A percentile compares a stretch with the other conserved stretches of the same genome.
These are phyloP conservation scores for Parascedosporium putredinis DNA, from an alignment of 2,329 filamentous ascomycete genomes.

Conservation along the genomic window DNA sequence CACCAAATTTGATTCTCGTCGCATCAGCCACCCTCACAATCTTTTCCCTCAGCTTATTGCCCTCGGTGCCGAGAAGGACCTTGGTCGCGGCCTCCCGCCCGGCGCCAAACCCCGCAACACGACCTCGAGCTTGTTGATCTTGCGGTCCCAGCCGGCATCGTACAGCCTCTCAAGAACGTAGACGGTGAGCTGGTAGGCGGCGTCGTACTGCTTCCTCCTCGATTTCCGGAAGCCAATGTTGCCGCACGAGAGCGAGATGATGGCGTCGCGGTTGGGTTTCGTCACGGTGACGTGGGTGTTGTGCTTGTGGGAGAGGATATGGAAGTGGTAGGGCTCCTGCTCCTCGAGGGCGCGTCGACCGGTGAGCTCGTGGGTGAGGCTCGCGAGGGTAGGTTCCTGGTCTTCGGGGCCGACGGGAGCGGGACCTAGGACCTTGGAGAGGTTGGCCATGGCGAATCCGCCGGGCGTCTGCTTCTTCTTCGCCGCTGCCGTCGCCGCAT, in stretches of 20 bases:
- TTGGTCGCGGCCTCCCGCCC: conserved; percentile 87
- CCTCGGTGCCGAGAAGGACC: conserved; percentile 78
- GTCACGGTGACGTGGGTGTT: conserved; percentile 92
- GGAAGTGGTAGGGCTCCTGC: conserved; percentile 67
- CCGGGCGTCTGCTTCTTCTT: not conserved
- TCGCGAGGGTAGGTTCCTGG: conserved; percentile 3
- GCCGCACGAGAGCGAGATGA: conserved; percentile 72
- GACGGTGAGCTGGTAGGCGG: conserved; percentile 79
- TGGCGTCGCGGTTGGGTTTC: conserved; percentile 65
- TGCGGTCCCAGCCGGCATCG: conserved; percentile 65
- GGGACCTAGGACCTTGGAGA: conserved; percentile 14
- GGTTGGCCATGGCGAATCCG: conserved; percentile 7
- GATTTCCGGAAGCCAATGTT: conserved; percentile 88
- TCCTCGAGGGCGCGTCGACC: conserved; percentile 20
- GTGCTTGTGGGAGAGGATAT: conserved; percentile 81
- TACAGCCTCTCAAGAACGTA: conserved; percentile 78
- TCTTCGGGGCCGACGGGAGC: conserved; percentile 6
- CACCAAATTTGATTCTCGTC: conserved; percentile 91
- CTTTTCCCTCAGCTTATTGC: conserved; percentile 60
- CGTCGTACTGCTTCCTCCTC: conserved; percentile 73
- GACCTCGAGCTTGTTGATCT: conserved; percentile 70
- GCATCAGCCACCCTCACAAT: conserved; percentile 74
- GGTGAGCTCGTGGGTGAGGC: conserved; percentile 4
- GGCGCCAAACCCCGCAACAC: conserved; percentile 70
- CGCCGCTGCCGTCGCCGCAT: not conserved